Evolutionary conservation across 352 stramenopile genomes (phyloP).

Genomic region (Pythium folliculosum): DNA sequence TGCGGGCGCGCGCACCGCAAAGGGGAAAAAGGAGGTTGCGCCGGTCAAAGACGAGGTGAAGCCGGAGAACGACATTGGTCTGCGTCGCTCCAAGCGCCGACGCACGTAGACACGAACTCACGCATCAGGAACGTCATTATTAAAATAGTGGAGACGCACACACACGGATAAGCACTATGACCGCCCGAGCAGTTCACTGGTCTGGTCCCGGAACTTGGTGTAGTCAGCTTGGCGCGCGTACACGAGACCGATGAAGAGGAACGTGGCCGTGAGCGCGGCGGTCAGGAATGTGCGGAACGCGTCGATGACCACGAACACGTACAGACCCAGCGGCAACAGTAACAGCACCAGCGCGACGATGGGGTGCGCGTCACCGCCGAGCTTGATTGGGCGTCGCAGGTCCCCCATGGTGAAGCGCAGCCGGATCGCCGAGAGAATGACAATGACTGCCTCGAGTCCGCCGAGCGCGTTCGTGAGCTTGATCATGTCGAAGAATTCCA

Average conservation of each 20-base stretch:
- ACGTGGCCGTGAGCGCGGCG: slow-evolving; percentile 40
- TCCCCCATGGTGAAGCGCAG: slow-evolving; percentile 42
- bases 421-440: slow-evolving; percentile 43
- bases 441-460: slow-evolving; percentile 42
- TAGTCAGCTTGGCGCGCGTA: slow-evolving; percentile 55
- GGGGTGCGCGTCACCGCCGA: slow-evolving; percentile 38
- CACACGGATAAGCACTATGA: not conserved
- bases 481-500: slow-evolving; percentile 53
- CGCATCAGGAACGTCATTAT: not conserved
- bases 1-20: not conserved
- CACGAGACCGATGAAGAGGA: slow-evolving; percentile 54
- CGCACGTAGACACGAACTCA: not conserved
- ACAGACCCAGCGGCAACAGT: slow-evolving; percentile 36
- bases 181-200: not conserved
- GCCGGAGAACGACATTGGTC: not conserved
- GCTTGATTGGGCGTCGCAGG: slow-evolving; percentile 41
- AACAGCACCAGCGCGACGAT: slow-evolving; percentile 41
- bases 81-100: slow-evolving; percentile 53
- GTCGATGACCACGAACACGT: slow-evolving; percentile 37
- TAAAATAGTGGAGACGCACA: not conserved
- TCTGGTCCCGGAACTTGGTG: slow-evolving; percentile 36
- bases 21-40: slow-evolving; percentile 20
- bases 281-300: slow-evolving; percentile 49
- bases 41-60: slow-evolving; percentile 17
- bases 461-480: slow-evolving; percentile 54